These are phyloP conservation scores for Fusarium begoniae DNA, from an alignment of 2,329 filamentous ascomycete genomes.

Conservation along the genomic window DNA sequence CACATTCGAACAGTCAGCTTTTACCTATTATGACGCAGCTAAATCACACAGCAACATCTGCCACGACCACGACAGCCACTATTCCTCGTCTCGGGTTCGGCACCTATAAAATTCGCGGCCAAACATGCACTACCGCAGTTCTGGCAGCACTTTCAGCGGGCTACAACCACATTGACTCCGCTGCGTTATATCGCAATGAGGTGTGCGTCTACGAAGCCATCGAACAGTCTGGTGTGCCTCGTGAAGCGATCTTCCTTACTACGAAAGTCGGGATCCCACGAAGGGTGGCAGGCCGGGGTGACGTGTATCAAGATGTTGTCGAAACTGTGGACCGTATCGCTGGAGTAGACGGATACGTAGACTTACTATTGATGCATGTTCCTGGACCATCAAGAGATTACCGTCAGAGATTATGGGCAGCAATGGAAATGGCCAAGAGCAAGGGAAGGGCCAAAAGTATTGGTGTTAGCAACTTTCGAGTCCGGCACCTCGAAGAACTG, in stretches of 20 bases:
- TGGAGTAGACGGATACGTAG: constrained; percentile 68
- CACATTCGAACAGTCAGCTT: neutral
- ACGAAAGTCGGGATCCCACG: constrained; percentile 71
- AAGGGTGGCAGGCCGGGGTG: constrained; percentile 49
- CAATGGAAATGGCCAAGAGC: constrained; percentile 68
- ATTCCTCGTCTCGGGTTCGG: constrained; percentile 78
- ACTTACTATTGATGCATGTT: constrained; percentile 76
- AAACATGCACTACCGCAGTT: constrained; percentile 66
- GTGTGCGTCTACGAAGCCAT: constrained; percentile 71
- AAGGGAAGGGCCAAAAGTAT: constrained; percentile 71
- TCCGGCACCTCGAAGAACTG: constrained; percentile 74
- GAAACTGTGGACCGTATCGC: constrained; percentile 72
- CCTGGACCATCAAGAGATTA: constrained; percentile 63
- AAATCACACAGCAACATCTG: neutral
- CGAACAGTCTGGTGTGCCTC: constrained; percentile 62
- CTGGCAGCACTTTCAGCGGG: constrained; percentile 65
- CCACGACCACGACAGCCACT: constrained; percentile 18
- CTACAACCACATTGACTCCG: constrained; percentile 73
- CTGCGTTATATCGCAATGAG: constrained; percentile 73
- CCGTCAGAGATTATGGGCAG: constrained; percentile 71
- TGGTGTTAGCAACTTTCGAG: constrained; percentile 77
- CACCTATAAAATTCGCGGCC: constrained; percentile 68
- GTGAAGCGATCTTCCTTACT: constrained; percentile 72
- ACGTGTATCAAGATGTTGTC: constrained; percentile 66
- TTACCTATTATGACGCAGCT: neutral